Evolutionary conservation across 805 yeast species (phyloP), one percentile per base, ranked within the genome.

Genomic region (Candida sonorensis): DNA sequence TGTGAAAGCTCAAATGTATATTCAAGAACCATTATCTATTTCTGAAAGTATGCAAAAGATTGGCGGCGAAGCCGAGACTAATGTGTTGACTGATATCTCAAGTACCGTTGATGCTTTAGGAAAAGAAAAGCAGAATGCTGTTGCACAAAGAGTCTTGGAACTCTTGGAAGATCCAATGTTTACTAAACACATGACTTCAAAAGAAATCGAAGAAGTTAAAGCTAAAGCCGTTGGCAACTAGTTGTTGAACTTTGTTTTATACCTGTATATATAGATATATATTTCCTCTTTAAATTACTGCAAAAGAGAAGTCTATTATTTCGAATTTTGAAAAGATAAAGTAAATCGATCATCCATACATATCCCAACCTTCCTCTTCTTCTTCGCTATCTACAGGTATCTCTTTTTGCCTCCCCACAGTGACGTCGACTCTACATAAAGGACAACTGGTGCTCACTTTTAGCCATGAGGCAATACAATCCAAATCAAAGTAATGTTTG

Each of bases 391-490:
- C 67, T 11, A 58, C 60, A 11, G 55, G 50, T 37, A 35, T 38
- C 33, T 45, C 53, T 10, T 46, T 61, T 52, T 45, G 57, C 53
- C 61, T 72, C 62, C 61, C 72, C 31, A 66, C 71, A 14, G 72
- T 53, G 17, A 88, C 73, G 48, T 86, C 79, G 38, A 70, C 75
- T 42, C 97, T 66, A 51, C 97, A 90, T 47, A 90, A 56, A 0
- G 97, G 97, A 50, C 97, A 88, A 0, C 85, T 80, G 2, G 71
- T 62, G 45, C 81, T 75, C 31, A 76, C 62, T 41, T 75, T 72
- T 32, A 90, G 64, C 97, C 97, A 88, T 0, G 94, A 92, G 0
- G 81, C 80, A 23, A 90, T 77, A 53, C 97, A 88, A 44, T 90
- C 97, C 42, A 87, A 63, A 52, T 88, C 97, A 56, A 83, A 88